Percentiles rank a stretch among this genome's conserved stretches.
phyloP scores from a whole-genome alignment of 352 stramenopile species.

The Salisapilia sapeloensis region DNA sequence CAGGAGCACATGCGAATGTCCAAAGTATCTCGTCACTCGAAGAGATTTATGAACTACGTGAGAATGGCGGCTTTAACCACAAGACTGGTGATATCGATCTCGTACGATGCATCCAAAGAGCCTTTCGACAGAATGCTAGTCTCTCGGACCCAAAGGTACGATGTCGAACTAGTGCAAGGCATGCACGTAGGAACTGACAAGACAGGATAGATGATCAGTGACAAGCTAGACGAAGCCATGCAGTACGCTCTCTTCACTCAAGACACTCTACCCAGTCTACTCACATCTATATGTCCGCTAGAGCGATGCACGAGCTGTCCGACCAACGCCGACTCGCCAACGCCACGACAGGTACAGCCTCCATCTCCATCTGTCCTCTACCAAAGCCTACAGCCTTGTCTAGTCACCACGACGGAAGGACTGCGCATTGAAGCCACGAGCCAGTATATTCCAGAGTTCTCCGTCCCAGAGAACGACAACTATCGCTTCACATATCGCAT shows the following conservation, averaged over 20 bases:
- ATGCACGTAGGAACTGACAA: not conserved
- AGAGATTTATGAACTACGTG: conserved; percentile 18
- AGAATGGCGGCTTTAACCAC: conserved; percentile 16
- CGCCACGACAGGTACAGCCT: conserved; percentile 42
- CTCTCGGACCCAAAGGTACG: conserved; percentile 20
- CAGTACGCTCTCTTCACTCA: conserved; percentile 9
- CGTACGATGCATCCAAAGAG: conserved; percentile 13
- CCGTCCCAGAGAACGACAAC: conserved; percentile 19
- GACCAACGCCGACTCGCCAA: conserved; percentile 44
- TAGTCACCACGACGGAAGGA: conserved; percentile 50
- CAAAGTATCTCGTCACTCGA: conserved; percentile 19
- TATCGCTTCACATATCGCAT: conserved; percentile 69
- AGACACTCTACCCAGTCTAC: too few relatives aligned
- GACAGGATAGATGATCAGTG: conserved; percentile 9
- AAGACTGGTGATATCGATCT: conserved; percentile 11
- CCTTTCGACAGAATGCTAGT: conserved; percentile 21
- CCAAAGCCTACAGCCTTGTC: not conserved
- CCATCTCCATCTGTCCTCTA: not conserved
- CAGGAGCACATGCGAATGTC: not conserved
- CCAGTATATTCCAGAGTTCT: conserved; percentile 40
- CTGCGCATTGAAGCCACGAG: conserved; percentile 59
- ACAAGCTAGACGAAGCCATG: conserved; percentile 55
- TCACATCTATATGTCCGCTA: conserved; percentile 6
- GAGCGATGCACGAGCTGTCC: conserved; percentile 37
- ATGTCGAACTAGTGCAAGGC: not conserved